Base-by-base conservation (phyloP, 129 eudicot species). In the Scalesia atractyloides region DNA sequence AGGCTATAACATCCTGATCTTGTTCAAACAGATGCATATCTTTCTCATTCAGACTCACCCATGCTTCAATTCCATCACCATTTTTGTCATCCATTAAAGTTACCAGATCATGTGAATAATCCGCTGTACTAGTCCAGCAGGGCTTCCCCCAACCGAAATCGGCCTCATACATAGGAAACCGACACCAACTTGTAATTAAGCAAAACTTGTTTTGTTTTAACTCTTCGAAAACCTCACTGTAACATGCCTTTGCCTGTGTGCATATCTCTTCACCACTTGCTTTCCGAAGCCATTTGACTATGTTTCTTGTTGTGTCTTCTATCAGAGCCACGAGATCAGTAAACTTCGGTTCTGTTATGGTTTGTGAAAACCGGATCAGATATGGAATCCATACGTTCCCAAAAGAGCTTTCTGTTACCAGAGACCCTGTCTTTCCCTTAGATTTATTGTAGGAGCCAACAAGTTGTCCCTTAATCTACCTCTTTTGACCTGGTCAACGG, bases 141-240 rank as follows among this genome's bases (percentile, higher is more conserved):
- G 81, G 81, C 69, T 81, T 81, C 36, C 81, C 81, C 81, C 81
- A 75, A 3, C 81, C 81, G n/a, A 81, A 81, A 46, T 81, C 77
- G 10, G 44, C 74, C 44, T 81, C 74, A 7, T 81, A 75, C 15
- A 70, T 7, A 1, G 74, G 74, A 53, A 75, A 81, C 10, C 77
- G 59, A 16, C 84, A 74, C 75, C 79, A 81, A 58, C 81, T 81
- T 49, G 76, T 39, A 22, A 68, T 68, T n/a, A 80, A 41, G 36
- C 22, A 14, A 44, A 78, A 78, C 59, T 63, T 70, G 50, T 78
- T 51, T 2, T 70, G 66, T 41, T 62, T 70, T 26, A 78, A 3
- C 26, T 78, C 82, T 70, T 74, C 68, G 44, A 6, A 44, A 36
- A 43, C 80, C 50, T 68, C 72, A 2, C 24, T 61, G 10, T 74